phyloP scores from a whole-genome alignment of 2,329 filamentous ascomycete species.

The Aureobasidium sp. region DNA sequence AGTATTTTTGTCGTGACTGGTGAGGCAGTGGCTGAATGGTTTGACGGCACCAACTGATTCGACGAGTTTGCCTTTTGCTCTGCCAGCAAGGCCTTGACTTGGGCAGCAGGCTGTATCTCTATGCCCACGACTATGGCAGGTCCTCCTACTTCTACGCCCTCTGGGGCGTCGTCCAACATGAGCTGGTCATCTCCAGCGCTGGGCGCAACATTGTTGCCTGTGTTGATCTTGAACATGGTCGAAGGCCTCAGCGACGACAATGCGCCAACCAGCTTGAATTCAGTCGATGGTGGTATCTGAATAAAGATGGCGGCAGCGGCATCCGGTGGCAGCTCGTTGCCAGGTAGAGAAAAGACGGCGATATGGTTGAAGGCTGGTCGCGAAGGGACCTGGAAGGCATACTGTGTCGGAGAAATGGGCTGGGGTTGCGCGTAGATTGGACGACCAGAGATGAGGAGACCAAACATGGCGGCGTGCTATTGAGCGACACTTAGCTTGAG shows the following conservation, averaged over 20 bases:
- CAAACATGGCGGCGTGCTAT: slow-evolving; percentile 42
- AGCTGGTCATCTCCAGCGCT: slow-evolving; percentile 40
- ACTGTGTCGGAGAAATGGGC: slow-evolving; percentile 50
- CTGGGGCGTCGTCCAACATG: slow-evolving; percentile 32
- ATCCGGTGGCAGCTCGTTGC: slow-evolving; percentile 59
- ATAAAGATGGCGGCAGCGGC: slow-evolving; percentile 88
- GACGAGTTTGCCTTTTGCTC: slow-evolving; percentile 39
- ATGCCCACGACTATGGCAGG: slow-evolving; percentile 66
- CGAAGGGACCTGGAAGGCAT: slow-evolving; percentile 56
- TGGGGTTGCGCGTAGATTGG: slow-evolving; percentile 50
- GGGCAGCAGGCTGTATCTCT: slow-evolving; percentile 64
- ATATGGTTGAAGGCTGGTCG: slow-evolving; percentile 59
- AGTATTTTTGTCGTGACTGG: slow-evolving; percentile 61
- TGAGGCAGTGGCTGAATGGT: slow-evolving; percentile 23
- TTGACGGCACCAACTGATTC: not conserved
- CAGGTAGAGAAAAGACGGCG: slow-evolving; percentile 81
- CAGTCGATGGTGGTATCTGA: slow-evolving; percentile 49
- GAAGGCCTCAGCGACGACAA: slow-evolving; percentile 86
- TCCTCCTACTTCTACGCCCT: not conserved
- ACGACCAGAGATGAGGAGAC: slow-evolving; percentile 51
- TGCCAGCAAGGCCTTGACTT: slow-evolving; percentile 62
- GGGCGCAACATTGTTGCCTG: slow-evolving; percentile 29
- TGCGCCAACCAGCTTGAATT: slow-evolving; percentile 79
- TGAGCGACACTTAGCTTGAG: not conserved
- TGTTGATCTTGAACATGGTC: slow-evolving; percentile 71